phyloP scores from a whole-genome alignment of 345 rosid species.

The Lenwebbia sp. region DNA sequence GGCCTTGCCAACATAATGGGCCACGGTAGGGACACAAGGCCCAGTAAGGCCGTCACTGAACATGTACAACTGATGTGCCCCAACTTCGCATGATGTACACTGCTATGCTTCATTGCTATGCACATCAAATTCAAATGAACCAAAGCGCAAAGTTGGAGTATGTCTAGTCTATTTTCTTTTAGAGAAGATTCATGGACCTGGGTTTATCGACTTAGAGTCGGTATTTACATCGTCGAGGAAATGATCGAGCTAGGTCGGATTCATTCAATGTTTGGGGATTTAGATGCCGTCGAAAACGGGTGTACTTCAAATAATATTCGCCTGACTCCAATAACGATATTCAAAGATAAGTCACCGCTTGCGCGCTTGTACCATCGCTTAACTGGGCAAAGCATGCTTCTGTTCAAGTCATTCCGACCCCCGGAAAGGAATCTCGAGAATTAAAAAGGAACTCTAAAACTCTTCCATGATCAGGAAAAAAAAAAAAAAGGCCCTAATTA shows the following conservation, averaged over 20 bases:
- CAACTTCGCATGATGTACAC: not conserved
- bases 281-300: not conserved
- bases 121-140: not conserved
- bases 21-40: not conserved
- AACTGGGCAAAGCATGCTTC: not conserved
- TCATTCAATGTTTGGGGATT: not conserved
- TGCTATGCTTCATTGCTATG: not conserved
- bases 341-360: not conserved
- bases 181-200: not conserved
- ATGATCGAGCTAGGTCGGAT: not conserved
- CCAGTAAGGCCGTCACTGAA: not conserved
- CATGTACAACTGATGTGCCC: not conserved
- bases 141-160: not conserved
- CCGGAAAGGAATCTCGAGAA: not conserved
- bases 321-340: too few relatives aligned
- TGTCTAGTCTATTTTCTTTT: not conserved
- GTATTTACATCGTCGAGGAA: not conserved
- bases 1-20: not conserved
- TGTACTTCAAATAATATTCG: not conserved
- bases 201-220: not conserved
- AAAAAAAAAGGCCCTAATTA: not conserved
- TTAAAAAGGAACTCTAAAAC: not conserved
- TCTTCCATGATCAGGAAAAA: not conserved
- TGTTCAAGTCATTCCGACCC: not conserved
- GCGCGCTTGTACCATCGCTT: not conserved